Evolutionary conservation across 2,329 filamentous ascomycete genomes (phyloP).

Genomic region (Aspergillus floridensis): DNA sequence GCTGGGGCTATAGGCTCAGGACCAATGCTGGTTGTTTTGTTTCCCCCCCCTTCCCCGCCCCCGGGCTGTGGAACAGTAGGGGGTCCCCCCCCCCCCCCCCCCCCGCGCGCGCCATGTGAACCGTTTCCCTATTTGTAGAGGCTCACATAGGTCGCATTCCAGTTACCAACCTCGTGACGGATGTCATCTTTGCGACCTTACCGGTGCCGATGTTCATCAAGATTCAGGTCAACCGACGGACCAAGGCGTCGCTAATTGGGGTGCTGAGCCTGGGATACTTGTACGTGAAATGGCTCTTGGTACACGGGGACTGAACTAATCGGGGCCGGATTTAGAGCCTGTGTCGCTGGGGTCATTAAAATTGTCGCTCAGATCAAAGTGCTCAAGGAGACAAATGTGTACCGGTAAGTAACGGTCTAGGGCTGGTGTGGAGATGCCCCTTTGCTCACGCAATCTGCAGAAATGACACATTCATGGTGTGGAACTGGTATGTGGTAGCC

Average conservation of each 20-base stretch:
- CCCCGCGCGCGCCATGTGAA: not conserved
- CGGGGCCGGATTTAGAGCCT: conserved; percentile 28
- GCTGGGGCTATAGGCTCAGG: conserved; percentile 44
- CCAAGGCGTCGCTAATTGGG: conserved; percentile 40
- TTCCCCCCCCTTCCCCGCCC: conserved; percentile 42
- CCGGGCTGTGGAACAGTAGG: conserved; percentile 31
- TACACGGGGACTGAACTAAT: not conserved
- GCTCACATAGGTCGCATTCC: conserved; percentile 12
- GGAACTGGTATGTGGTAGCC: conserved; percentile 17
- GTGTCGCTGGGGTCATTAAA: conserved; percentile 43
- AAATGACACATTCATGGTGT: conserved; percentile 15
- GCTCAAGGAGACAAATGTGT: conserved; percentile 31
- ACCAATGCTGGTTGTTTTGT: conserved; percentile 46
- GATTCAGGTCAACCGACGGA: conserved; percentile 22
- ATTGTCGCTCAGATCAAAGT: conserved; percentile 26
- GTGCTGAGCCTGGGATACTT: conserved; percentile 47
- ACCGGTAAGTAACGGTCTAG: conserved; percentile 24
- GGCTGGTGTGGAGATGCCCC: not conserved
- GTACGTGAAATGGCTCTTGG: conserved; percentile 21
- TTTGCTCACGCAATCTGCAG: conserved; percentile 7
- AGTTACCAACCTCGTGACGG: conserved; percentile 46
- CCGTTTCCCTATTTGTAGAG: not conserved
- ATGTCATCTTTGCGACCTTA: conserved; percentile 44
- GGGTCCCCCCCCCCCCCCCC: conserved; percentile 14
- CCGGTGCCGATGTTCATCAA: conserved; percentile 45